These are phyloP conservation scores for Leishmania tarentolae DNA, from an alignment of 208 protist species.

Conservation along the genomic window DNA sequence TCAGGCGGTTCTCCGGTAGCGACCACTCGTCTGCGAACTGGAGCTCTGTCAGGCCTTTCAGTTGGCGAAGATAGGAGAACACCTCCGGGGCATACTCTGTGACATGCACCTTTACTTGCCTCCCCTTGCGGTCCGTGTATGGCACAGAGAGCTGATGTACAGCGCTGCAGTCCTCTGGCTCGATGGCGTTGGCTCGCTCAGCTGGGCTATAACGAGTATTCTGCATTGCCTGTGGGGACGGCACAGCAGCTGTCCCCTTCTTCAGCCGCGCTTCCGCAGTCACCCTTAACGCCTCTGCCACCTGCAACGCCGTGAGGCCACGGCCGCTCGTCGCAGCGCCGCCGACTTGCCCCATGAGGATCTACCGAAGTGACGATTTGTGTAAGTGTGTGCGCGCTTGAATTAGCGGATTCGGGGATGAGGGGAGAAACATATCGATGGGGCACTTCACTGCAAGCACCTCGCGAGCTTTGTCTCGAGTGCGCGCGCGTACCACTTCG, in stretches of 20 bases:
- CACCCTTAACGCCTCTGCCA: slow-evolving; percentile 50
- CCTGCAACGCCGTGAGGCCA: slow-evolving; percentile 67
- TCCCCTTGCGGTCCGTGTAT: slow-evolving; percentile 6
- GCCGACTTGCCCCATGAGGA: slow-evolving; percentile 27
- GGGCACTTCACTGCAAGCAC: background rate
- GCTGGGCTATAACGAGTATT: slow-evolving; percentile 22
- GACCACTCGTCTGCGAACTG: slow-evolving; percentile 76
- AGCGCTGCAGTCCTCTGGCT: slow-evolving; percentile 30
- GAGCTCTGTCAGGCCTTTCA: slow-evolving; percentile 52
- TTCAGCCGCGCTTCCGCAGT: slow-evolving; percentile 30
- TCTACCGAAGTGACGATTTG: background rate
- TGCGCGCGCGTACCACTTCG: background rate
- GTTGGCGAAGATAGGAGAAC: slow-evolving; percentile 62
- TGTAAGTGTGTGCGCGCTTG: background rate
- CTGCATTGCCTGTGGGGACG: slow-evolving; percentile 7
- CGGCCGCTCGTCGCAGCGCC: slow-evolving; percentile 73
- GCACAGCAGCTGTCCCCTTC: slow-evolving; percentile 13
- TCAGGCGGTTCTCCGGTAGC: slow-evolving; percentile 55
- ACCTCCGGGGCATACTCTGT: slow-evolving; percentile 78
- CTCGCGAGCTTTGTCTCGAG: background rate
- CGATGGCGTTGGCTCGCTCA: slow-evolving; percentile 18
- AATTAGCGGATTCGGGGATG: too few relatives aligned
- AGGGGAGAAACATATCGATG: background rate
- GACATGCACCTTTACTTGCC: slow-evolving; percentile 36
- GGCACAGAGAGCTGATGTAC: slow-evolving; percentile 29